These are phyloP conservation scores for Diatrype stigma DNA, from an alignment of 2,329 filamentous ascomycete species.

Conservation along the genomic window DNA sequence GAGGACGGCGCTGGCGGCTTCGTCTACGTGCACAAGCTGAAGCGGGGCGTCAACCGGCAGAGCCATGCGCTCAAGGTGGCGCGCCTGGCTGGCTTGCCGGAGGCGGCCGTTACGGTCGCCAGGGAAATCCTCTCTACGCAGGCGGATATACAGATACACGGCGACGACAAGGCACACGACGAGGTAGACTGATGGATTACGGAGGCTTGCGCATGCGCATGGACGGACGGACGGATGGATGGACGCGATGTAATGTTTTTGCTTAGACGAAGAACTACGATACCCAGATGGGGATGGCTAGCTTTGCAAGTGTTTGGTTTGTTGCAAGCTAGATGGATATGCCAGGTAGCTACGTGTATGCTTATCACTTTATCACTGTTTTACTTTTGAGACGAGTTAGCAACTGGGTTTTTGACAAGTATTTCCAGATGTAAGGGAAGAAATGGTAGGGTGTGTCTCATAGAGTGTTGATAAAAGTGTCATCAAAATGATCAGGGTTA, in stretches of 20 bases:
- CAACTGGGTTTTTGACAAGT: not conserved
- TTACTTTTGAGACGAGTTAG: too few species aligned
- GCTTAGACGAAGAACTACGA: too few species aligned
- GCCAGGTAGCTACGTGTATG: too few species aligned
- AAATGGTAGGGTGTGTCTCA: slow-evolving; percentile 41
- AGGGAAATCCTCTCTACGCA: slow-evolving; percentile 44
- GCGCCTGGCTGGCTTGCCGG: slow-evolving; percentile 74
- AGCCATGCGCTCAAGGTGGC: slow-evolving; percentile 97
- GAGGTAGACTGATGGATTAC: too few species aligned
- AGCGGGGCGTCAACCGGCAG: slow-evolving; percentile 74
- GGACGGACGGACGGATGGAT: too few species aligned
- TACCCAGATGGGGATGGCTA: too few species aligned
- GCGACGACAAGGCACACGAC: too few species aligned
- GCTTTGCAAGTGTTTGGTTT: too few species aligned
- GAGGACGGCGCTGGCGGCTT: slow-evolving; percentile 71
- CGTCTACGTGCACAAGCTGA: slow-evolving; percentile 79
- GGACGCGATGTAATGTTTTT: too few species aligned
- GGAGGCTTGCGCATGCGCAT: too few species aligned
- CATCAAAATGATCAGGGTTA: slow-evolving; percentile 62
- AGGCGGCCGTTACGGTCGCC: slow-evolving; percentile 66
- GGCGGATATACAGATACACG: not conserved
- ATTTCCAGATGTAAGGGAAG: slow-evolving; percentile 5
- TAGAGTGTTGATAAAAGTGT: slow-evolving; percentile 52
- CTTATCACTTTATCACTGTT: too few species aligned
- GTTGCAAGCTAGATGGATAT: too few species aligned